Base-by-base conservation (phyloP, 768 basidiomycete genomes). In the Boletus rex-veris region DNA sequence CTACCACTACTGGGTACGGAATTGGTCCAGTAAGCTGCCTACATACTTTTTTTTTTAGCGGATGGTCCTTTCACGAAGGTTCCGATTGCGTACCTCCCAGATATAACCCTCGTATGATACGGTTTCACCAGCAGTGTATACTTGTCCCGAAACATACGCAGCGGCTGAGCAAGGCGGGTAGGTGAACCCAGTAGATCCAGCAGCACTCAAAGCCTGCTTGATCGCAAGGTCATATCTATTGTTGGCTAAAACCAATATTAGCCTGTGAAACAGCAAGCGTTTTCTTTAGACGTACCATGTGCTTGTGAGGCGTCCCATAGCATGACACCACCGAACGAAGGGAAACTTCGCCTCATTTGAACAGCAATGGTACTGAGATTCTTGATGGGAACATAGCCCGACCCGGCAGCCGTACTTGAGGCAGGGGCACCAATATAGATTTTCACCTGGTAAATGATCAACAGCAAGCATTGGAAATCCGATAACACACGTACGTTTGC, bases 121-220 rank as follows among this genome's bases (percentile, higher is more conserved):
- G 56, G 74, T 63, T 3, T 76, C 70, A 26, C 80, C 80, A 4
- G 73, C 83, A 5, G 74, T 60, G 65, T 88, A 86, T 51, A 63
- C 72, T 8, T 65, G 74, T 16, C 81, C 80, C 9, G 78, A 64
- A 46, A 73, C 71, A 60, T 70, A 87, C 0, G 81, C 75, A 16
- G 81, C 73, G 10, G 84, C 81, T 38, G 78, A 75, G 64, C 84
- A 88, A 47, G 79, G 58, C 15, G 84, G 83, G 68, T 75, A 86
- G 3, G 79, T 80, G 67, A 87, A 88, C 8, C 85, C 84, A 16
- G 81, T 82, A n/a, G 84, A 83, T 44, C 85, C 84, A 35, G 84
- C 81, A 14, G 80, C 79, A 14, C 70, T 67, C 36, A 87, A 73
- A 26, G 80, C 76, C 53, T 78, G 77, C 70, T 88, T 87, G 55